These are phyloP conservation scores for Trametes villosa DNA, from an alignment of 768 basidiomycete genomes.

Conservation along the genomic window DNA sequence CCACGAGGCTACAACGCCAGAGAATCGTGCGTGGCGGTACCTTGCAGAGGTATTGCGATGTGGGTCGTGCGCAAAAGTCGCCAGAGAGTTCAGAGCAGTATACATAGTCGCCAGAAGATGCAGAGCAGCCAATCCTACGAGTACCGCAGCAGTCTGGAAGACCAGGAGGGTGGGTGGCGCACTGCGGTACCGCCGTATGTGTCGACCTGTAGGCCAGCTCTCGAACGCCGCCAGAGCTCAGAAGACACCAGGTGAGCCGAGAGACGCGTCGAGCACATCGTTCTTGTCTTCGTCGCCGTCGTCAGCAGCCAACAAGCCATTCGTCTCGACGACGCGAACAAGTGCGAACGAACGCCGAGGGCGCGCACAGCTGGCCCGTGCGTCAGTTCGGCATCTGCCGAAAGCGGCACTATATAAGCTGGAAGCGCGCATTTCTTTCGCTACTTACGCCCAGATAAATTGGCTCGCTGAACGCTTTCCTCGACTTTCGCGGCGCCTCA, in stretches of 20 bases:
- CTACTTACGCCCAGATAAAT: slow-evolving; percentile 15
- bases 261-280: not conserved
- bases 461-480: slow-evolving; percentile 23
- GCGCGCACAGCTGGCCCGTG: not conserved
- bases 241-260: not conserved
- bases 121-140: not conserved
- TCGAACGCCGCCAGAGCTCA: not conserved
- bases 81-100: not conserved
- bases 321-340: not conserved
- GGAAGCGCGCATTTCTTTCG: not conserved
- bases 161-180: not conserved
- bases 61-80: not conserved
- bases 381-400: not conserved
- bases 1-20: slow-evolving; percentile 12
- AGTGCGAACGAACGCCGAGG: too few species aligned
- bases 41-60: not conserved
- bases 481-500: slow-evolving; percentile 22
- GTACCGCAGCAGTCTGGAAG: slow-evolving; percentile 15
- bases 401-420: not conserved
- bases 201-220: not conserved
- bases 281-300: not conserved
- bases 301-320: not conserved
- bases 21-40: not conserved
- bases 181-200: not conserved
- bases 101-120: not conserved